These are phyloP conservation scores for Diaporthe sp. DNA, from an alignment of 2,329 filamentous ascomycete species.

Conservation along the genomic window DNA sequence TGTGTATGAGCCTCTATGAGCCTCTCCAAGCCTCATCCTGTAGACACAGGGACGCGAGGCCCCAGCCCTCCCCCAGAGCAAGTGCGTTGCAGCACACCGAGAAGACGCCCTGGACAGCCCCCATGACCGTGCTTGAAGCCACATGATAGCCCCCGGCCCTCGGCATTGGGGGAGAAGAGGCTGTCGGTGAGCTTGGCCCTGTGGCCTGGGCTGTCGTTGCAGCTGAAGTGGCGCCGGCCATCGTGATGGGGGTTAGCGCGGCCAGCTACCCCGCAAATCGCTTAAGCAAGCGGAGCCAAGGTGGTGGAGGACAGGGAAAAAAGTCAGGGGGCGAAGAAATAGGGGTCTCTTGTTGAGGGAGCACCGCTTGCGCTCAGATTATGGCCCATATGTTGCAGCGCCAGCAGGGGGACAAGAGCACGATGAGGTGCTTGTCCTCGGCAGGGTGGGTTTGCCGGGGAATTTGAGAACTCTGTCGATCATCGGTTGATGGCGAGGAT, in stretches of 20 bases:
- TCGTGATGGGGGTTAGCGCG: constrained; percentile 19
- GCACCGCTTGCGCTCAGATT: background rate
- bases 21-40: background rate
- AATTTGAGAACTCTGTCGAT: constrained; percentile 13
- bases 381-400: constrained; percentile 2
- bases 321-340: constrained; percentile 31
- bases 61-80: background rate
- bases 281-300: constrained; percentile 19
- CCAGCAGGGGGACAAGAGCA: constrained; percentile 14
- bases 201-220: constrained; percentile 7
- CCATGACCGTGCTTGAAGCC: background rate
- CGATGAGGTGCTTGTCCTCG: constrained; percentile 8
- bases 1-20: background rate
- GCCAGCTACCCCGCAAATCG: constrained; percentile 31
- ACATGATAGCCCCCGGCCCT: constrained; percentile 4
- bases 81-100: background rate
- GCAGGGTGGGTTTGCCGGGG: background rate
- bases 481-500: background rate
- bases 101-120: background rate
- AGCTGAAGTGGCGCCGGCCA: constrained; percentile 28
- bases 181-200: constrained; percentile 23
- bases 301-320: constrained; percentile 3
- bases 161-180: background rate
- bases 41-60: background rate
- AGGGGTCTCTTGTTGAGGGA: constrained; percentile 16